Evolutionary conservation across 2,329 filamentous ascomycete genomes (phyloP), one percentile per base, ranked within the genome.

Genomic region (Monilinia aucupariae): DNA sequence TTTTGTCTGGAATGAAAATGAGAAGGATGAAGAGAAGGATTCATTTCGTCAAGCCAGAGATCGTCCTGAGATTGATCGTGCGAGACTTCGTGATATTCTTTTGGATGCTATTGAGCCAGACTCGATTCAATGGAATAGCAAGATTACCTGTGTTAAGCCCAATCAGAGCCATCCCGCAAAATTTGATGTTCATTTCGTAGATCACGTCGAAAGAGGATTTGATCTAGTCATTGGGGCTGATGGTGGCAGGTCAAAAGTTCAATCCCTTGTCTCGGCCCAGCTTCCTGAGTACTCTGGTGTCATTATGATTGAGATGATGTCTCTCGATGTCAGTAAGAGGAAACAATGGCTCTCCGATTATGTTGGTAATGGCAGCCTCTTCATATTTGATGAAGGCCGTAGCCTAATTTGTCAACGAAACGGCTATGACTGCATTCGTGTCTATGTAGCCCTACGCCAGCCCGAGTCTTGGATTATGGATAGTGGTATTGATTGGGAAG

Each of bases 221-320:
- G 77, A 78, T 61, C 64, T 78, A 1, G 73, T 77, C 7, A 70
- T 78, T 39, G 77, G 78, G 12, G 76, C 75, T 1, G 76, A 77
- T 68, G 77, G 77, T 5, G 75, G 76, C 1, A 78, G 76, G 61
- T 75, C 68, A n/a, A 75, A 71, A 47, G 68, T 79, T 4, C 73
- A 78, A 0, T 60, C 43, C 37, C 50, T 72, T 6, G 59, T 75
- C 15, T 70, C 71, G 4, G 49, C 73, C 27, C 64, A 70, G 6
- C 68, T 69, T 53, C 78, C 77, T 3, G 68, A 68, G 43, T 80
- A 78, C 65, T 75, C 75, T 1, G 77, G 78, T 0, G 41, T 65
- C 43, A 37, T 34, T 64, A 0, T 63, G 22, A 65, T 76, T 22
- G 74, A 76, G 55, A 48, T 75, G 39, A 71, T 68, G 63, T 70